Conservation (phyloP, 345 rosid species). For the Odontarrhena argentea region DNA sequence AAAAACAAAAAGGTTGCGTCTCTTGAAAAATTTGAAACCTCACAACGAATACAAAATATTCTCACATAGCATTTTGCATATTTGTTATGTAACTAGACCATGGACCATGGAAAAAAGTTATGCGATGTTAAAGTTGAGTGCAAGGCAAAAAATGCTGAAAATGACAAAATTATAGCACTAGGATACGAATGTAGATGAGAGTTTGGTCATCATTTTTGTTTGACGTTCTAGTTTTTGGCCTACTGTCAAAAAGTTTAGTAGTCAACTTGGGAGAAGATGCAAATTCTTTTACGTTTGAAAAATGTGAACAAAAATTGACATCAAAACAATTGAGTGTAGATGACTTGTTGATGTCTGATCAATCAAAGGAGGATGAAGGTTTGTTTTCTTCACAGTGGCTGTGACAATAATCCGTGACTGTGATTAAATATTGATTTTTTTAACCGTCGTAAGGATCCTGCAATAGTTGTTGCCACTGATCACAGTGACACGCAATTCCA, state of each 20-base stretch:
- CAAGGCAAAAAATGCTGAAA: background rate
- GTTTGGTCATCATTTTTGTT: slow-evolving; percentile 30
- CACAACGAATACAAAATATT: background rate
- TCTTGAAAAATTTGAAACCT: background rate
- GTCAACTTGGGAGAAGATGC: slow-evolving; percentile 27
- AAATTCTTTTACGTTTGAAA: slow-evolving; percentile 38
- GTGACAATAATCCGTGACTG: too few relatives aligned
- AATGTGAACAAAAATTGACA: background rate
- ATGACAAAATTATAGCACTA: slow-evolving; percentile 15
- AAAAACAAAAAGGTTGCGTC: too few relatives aligned
- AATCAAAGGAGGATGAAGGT: background rate
- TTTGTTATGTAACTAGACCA: slow-evolving; percentile 11
- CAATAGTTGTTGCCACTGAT: too few relatives aligned
- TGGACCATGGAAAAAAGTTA: slow-evolving; percentile 32
- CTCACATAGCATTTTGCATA: background rate
- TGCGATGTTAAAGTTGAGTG: slow-evolving; percentile 4
- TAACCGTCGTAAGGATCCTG: too few relatives aligned
- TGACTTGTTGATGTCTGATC: slow-evolving; percentile 14
- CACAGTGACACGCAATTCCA: too few relatives aligned
- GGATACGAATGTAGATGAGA: background rate
- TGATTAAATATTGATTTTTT: too few relatives aligned
- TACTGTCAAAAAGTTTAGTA: slow-evolving; percentile 16
- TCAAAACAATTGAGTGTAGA: slow-evolving; percentile 33
- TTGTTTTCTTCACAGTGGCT: too few relatives aligned
- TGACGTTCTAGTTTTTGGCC: slow-evolving; percentile 13